Conservation (phyloP, 2,329 filamentous ascomycete species). For the Aspergillus pseudoviridinutans region DNA sequence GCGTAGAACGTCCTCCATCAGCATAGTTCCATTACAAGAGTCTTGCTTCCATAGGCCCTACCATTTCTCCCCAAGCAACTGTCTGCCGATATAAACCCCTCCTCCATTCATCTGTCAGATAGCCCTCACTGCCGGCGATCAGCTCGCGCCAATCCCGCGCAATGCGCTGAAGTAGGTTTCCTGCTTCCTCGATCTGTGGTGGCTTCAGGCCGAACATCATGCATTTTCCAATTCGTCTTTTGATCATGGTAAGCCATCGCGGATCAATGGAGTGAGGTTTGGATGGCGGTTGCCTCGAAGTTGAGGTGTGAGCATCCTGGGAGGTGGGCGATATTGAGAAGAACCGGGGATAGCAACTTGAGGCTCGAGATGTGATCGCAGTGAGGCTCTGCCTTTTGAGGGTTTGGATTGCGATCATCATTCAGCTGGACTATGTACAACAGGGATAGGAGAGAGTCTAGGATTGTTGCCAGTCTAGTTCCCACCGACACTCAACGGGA, state of each 20-base stretch:
- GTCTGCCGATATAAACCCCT: conserved; percentile 62
- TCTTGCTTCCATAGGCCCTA: conserved; percentile 35
- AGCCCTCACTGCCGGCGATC: conserved; percentile 71
- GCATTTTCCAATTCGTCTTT: conserved; percentile 66
- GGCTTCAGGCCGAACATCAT: conserved; percentile 67
- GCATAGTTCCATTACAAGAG: background rate
- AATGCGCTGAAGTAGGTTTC: conserved; percentile 56
- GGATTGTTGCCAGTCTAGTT: background rate
- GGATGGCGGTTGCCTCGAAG: conserved; percentile 9
- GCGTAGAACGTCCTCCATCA: conserved; percentile 14
- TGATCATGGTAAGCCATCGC: conserved; percentile 68
- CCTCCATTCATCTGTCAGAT: conserved; percentile 59
- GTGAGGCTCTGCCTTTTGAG: conserved; percentile 18
- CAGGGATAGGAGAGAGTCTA: background rate
- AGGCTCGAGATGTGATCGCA: conserved; percentile 6
- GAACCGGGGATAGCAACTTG: conserved; percentile 7
- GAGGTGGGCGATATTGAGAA: conserved; percentile 19
- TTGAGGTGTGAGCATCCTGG: conserved; percentile 13
- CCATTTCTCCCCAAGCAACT: conserved; percentile 85
- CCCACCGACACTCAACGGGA: background rate
- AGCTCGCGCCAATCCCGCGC: conserved; percentile 67
- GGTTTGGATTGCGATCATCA: conserved; percentile 21
- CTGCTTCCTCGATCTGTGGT: conserved; percentile 56
- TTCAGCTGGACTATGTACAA: background rate
- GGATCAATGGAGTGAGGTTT: conserved; percentile 41